phyloP scores from a whole-genome alignment of 1,284 basidiomycete species.

The Cutaneotrichosporon daszewskae region DNA sequence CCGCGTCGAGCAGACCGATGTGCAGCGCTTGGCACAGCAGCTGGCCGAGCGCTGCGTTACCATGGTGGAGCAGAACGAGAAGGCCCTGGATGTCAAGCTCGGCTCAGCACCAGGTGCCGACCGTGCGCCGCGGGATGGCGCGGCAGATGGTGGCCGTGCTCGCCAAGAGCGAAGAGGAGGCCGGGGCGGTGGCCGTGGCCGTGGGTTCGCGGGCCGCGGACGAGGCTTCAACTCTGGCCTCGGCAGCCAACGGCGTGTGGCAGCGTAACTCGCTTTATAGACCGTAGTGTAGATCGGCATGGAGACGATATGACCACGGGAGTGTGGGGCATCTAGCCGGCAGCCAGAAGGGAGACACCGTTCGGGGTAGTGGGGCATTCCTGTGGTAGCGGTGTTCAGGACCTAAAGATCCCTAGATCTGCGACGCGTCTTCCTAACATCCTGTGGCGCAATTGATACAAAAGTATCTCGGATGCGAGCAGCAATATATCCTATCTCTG shows the following conservation, averaged over 20 bases:
- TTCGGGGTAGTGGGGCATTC: no score
- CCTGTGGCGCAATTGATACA: no score
- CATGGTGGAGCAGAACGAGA: constrained; percentile 95
- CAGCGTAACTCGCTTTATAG: constrained; percentile 18
- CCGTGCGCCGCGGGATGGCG: constrained; percentile 49
- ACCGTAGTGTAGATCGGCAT: not conserved
- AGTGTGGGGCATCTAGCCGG: no score
- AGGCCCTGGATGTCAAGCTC: constrained; percentile 82
- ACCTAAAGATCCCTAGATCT: no score
- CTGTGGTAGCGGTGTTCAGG: no score
- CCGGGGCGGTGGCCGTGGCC: constrained; percentile 24
- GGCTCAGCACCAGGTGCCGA: constrained; percentile 59
- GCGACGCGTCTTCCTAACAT: no score
- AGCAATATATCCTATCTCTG: no score
- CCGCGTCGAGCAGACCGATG: constrained; percentile 75
- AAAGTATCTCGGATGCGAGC: no score
- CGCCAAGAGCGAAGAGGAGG: constrained; percentile 40
- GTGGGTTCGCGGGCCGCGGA: constrained; percentile 36
- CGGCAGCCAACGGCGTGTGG: constrained; percentile 24
- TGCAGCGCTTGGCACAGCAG: constrained; percentile 82
- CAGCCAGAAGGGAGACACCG: no score
- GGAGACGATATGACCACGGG: no score
- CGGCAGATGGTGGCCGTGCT: constrained; percentile 32
- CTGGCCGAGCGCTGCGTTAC: constrained; percentile 81
- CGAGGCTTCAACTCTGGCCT: constrained; percentile 34